These are phyloP conservation scores for Alternaria ethzedia DNA, from an alignment of 2,329 filamentous ascomycete genomes.

Conservation along the genomic window DNA sequence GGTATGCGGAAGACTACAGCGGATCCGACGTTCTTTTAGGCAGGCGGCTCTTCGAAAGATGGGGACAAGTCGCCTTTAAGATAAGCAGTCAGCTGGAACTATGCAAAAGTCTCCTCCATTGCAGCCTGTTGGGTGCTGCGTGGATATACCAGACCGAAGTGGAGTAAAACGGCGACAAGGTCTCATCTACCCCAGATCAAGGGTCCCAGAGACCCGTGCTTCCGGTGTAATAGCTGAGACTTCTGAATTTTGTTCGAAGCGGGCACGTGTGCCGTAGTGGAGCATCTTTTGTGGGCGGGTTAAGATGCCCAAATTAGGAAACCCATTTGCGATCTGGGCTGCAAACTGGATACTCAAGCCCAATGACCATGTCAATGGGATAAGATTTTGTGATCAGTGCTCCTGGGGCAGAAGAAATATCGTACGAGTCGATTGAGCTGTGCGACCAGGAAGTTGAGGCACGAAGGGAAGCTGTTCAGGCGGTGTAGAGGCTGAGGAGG, in stretches of 20 bases:
- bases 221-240: not conserved
- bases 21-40: constrained; percentile 1
- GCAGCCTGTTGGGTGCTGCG: not conserved
- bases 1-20: constrained; percentile 14
- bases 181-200: constrained; percentile 7
- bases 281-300: constrained; percentile 16
- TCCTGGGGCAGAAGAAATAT: not conserved
- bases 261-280: constrained; percentile 11
- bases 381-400: not conserved
- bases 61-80: constrained; percentile 4
- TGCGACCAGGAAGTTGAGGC: not conserved
- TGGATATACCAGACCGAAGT: constrained; percentile 19
- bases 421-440: not conserved
- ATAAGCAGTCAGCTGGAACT: not conserved
- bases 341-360: not conserved
- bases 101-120: not conserved
- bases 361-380: not conserved
- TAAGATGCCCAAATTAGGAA: constrained; percentile 15
- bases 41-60: constrained; percentile 2
- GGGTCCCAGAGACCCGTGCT: not conserved
- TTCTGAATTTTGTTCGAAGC: constrained; percentile 3
- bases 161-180: constrained; percentile 17
- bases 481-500: not conserved
- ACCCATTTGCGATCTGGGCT: constrained; percentile 11
- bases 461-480: not conserved